Conservation (phyloP, 2,329 filamentous ascomycete genomes). For the Diaporthe vexans region DNA sequence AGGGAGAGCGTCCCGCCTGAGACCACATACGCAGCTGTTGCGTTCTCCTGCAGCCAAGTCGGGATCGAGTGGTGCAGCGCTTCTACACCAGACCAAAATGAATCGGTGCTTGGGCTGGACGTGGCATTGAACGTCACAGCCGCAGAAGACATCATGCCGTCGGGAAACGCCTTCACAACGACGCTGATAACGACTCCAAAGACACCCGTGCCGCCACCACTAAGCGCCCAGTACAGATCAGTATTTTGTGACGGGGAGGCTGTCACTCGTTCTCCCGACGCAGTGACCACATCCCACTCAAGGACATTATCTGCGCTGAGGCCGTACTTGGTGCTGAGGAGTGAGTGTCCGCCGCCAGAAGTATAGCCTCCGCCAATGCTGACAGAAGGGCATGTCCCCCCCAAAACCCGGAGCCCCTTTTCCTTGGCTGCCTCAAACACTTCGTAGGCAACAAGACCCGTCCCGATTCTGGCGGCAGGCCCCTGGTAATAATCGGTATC, state of each 20-base stretch:
- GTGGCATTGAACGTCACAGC: background rate
- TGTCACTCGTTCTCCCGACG: slow-evolving; percentile 57
- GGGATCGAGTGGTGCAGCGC: slow-evolving; percentile 6
- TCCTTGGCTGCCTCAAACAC: slow-evolving; percentile 62
- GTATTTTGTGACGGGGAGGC: slow-evolving; percentile 55
- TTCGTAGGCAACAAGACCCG: slow-evolving; percentile 67
- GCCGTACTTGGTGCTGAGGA: slow-evolving; percentile 56
- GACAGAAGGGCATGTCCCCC: slow-evolving; percentile 54
- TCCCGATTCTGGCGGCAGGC: slow-evolving; percentile 67
- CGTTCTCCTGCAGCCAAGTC: slow-evolving; percentile 8
- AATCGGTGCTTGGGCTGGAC: slow-evolving; percentile 18
- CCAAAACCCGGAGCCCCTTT: slow-evolving; percentile 54
- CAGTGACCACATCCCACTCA: slow-evolving; percentile 62
- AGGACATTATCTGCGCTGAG: slow-evolving; percentile 63
- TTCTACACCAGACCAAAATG: slow-evolving; percentile 17
- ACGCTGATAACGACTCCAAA: slow-evolving; percentile 49
- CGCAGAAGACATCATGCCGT: slow-evolving; percentile 1
- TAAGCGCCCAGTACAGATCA: slow-evolving; percentile 64
- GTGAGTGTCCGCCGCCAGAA: slow-evolving; percentile 66
- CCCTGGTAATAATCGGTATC: slow-evolving; percentile 54
- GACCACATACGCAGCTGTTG: slow-evolving; percentile 9
- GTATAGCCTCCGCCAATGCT: slow-evolving; percentile 61
- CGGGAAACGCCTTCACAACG: background rate
- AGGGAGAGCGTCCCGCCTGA: slow-evolving; percentile 17
- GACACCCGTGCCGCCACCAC: slow-evolving; percentile 57